Evolutionary conservation across 2,329 filamentous ascomycete species (phyloP), one percentile per base, ranked within the genome.

Genomic region (Botrytis tulipae): DNA sequence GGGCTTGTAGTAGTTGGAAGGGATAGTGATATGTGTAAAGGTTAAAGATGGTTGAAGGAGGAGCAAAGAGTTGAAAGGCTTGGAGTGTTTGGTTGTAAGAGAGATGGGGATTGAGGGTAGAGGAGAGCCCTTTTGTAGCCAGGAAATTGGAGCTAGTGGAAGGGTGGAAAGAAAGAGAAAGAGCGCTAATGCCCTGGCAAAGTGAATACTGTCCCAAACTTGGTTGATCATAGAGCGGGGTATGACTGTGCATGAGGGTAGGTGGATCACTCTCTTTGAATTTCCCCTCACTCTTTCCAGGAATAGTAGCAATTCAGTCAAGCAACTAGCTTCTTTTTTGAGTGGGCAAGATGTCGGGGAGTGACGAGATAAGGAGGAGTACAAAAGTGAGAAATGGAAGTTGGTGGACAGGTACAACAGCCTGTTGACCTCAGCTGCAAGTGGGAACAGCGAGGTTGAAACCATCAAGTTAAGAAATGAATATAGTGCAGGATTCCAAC

Each of bases 41-140:
- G 35, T n/a, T 68, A 20, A 68, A 35, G 59, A 75, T 46, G n/a
- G 32, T 69, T 37, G 40, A 40, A 71, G 37, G 35, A 35, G 44
- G 48, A 69, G 69, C 60, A 8, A n/a, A 9, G 14, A 37, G 25
- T 8, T n/a, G 9, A 18, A 40, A 18, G 8, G 16, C 12, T 48
- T 51, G 3, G 25, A 40, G 35, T 48, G n/a, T 25, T 48, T 46
- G 42, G 51, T 61, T 70, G 32, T 37, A 73, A 54, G 51, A 48
- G 67, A 54, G 61, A 62, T 20, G 37, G 29, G 42, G n/a, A 46
- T 48, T 44, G 35, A 66, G 12, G 35, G 16, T 25, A 48, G 37
- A 44, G 59, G 59, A 46, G 69, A 10, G 16, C 25, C 32, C 35
- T 65, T 71, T 48, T 65, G 44, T 37, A 71, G n/a, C 14, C 18